Evolutionary conservation across 2,329 filamentous ascomycete genomes (phyloP).

Genomic region (Colletotrichum nymphaeae): DNA sequence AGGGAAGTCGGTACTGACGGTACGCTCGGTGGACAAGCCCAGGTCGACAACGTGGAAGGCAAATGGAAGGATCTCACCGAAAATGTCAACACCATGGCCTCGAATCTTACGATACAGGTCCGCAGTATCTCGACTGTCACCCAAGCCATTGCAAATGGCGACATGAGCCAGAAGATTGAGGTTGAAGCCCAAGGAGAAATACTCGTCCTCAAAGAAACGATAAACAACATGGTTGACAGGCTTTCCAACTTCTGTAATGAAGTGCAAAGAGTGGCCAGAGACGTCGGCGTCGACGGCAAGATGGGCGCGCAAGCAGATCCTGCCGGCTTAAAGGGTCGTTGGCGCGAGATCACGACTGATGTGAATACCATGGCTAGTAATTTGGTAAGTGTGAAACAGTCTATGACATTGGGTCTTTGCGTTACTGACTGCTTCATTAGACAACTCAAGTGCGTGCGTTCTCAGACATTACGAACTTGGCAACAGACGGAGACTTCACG

Average conservation of each 20-base stretch:
- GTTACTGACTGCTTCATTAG: slow-evolving; percentile 60
- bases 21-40: slow-evolving; percentile 90
- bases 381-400: slow-evolving; percentile 54
- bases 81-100: slow-evolving; percentile 84
- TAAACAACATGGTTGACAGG: slow-evolving; percentile 98
- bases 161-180: slow-evolving; percentile 96
- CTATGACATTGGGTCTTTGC: slow-evolving; percentile 2
- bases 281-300: slow-evolving; percentile 97
- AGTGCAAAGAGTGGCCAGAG: slow-evolving; percentile 93
- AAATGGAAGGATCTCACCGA: slow-evolving; percentile 98
- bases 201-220: slow-evolving; percentile 91
- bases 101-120: slow-evolving; percentile 79
- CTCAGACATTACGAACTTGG: slow-evolving; percentile 97
- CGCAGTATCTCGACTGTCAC: slow-evolving; percentile 94
- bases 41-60: slow-evolving; percentile 94
- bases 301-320: slow-evolving; percentile 98
- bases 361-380: slow-evolving; percentile 92
- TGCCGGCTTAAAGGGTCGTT: slow-evolving; percentile 89
- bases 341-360: slow-evolving; percentile 98
- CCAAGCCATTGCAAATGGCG: slow-evolving; percentile 93
- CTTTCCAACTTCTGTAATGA: slow-evolving; percentile 96
- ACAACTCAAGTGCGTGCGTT: slow-evolving; percentile 98
- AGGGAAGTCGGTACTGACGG: slow-evolving; percentile 97
- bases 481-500: slow-evolving; percentile 96
- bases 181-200: slow-evolving; percentile 97